A percentile compares a stretch with the other conserved stretches of the same genome.
These are phyloP conservation scores for Vishniacozyma victoriae DNA, from an alignment of 768 basidiomycete species.

Conservation along the genomic window DNA sequence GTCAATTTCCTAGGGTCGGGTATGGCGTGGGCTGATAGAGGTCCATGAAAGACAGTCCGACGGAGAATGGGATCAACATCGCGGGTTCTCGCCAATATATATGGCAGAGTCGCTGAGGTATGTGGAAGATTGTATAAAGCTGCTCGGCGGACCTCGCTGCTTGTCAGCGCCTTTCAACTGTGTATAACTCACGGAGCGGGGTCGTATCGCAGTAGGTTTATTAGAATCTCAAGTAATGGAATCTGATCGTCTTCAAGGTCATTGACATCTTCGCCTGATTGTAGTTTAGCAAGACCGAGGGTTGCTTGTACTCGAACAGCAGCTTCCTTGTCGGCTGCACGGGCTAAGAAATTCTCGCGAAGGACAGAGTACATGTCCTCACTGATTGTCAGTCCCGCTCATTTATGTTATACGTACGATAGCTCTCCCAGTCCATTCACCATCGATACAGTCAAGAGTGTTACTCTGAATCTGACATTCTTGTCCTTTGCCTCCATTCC, in stretches of 20 bases:
- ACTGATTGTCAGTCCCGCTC: conserved; percentile 49
- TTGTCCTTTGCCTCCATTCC: conserved; percentile 86
- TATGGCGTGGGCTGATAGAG: conserved; percentile 62
- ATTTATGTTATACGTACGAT: conserved; percentile 57
- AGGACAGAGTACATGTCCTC: conserved; percentile 67
- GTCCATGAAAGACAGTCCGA: conserved; percentile 61
- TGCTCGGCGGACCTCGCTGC: conserved; percentile 79
- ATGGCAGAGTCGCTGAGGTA: conserved; percentile 55
- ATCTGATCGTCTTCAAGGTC: conserved; percentile 48
- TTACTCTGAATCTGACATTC: conserved; percentile 69
- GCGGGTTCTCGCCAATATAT: conserved; percentile 67
- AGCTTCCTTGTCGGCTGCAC: conserved; percentile 72
- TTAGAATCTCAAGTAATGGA: conserved; percentile 45
- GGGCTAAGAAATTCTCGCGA: conserved; percentile 60
- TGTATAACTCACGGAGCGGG: conserved; percentile 60
- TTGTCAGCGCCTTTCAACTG: not conserved
- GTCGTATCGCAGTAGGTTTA: conserved; percentile 63
- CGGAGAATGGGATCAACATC: conserved; percentile 73
- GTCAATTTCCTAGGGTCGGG: conserved; percentile 57
- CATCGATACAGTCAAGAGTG: conserved; percentile 72
- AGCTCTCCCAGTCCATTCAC: conserved; percentile 74
- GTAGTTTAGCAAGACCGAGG: conserved; percentile 70
- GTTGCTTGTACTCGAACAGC: conserved; percentile 72
- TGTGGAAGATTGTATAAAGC: conserved; percentile 67
- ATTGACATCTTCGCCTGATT: conserved; percentile 64